phyloP scores from a whole-genome alignment of 2,329 filamentous ascomycete genomes.

The Curvularia spicifera region DNA sequence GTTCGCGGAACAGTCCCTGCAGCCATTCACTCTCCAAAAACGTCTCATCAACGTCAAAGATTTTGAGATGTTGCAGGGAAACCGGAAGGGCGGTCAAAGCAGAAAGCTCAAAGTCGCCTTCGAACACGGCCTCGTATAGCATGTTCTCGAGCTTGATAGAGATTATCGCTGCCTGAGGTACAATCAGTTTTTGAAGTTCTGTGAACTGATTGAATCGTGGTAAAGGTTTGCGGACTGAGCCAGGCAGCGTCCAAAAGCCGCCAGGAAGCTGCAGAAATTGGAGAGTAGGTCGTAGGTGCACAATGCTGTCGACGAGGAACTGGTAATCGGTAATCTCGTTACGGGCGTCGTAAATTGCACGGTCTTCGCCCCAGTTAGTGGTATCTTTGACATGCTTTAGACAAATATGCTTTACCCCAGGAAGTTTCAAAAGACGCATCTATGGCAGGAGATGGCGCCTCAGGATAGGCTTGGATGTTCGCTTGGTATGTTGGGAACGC shows the following conservation, averaged over 20 bases:
- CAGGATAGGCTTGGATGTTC: slow-evolving; percentile 24
- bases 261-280: slow-evolving; percentile 18
- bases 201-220: slow-evolving; percentile 19
- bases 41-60: slow-evolving; percentile 18
- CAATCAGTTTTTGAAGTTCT: slow-evolving; percentile 8
- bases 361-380: slow-evolving; percentile 9
- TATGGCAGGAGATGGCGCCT: neutral
- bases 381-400: neutral
- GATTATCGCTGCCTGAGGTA: slow-evolving; percentile 23
- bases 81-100: slow-evolving; percentile 10
- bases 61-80: slow-evolving; percentile 14
- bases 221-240: slow-evolving; percentile 21
- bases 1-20: slow-evolving; percentile 13
- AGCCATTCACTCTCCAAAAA: slow-evolving; percentile 17
- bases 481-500: slow-evolving; percentile 23
- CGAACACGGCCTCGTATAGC: slow-evolving; percentile 11
- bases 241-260: slow-evolving; percentile 27
- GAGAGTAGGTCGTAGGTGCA: slow-evolving; percentile 15
- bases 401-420: neutral
- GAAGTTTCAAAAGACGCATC: neutral
- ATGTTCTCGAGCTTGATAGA: slow-evolving; percentile 26
- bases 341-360: slow-evolving; percentile 21
- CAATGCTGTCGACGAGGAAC: slow-evolving; percentile 13
- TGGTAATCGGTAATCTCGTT: slow-evolving; percentile 27
- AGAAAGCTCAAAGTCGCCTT: slow-evolving; percentile 21